Percentiles rank a stretch among this genome's conserved stretches.
Conservation (phyloP, 345 rosid genomes). For the Cardamine resedifolia region DNA sequence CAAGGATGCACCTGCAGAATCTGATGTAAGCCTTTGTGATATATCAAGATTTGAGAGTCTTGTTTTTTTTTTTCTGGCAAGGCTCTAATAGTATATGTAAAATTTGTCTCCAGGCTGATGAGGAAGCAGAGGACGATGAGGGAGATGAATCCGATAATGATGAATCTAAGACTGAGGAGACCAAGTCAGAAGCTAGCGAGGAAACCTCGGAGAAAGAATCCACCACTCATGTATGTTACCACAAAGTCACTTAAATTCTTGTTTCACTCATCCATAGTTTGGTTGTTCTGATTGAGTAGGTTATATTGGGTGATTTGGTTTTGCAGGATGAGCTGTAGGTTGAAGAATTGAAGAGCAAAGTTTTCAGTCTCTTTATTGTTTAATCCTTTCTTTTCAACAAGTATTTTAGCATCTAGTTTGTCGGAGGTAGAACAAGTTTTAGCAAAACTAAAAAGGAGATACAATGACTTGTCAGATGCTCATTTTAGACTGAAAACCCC, state of each 20-base stretch:
- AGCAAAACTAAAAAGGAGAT: slow-evolving; percentile 5
- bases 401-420: slow-evolving; percentile 25
- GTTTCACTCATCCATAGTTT: not conserved
- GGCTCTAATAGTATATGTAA: not conserved
- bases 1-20: slow-evolving; percentile 59
- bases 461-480: not conserved
- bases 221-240: slow-evolving; percentile 49
- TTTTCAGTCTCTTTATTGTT: slow-evolving; percentile 14
- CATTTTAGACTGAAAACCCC: not conserved
- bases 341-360: slow-evolving; percentile 18
- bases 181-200: slow-evolving; percentile 36
- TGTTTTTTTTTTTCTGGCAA: not conserved
- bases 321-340: slow-evolving; percentile 66
- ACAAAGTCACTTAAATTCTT: not conserved
- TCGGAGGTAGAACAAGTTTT: slow-evolving; percentile 22
- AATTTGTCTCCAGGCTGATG: slow-evolving; percentile 42
- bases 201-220: slow-evolving; percentile 33
- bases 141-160: slow-evolving; percentile 51
- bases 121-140: slow-evolving; percentile 41
- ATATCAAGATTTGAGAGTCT: not conserved
- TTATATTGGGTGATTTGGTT: not conserved
- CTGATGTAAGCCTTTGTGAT: slow-evolving; percentile 62
- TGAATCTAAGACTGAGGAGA: slow-evolving; percentile 48
- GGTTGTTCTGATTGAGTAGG: not conserved
- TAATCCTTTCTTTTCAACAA: not conserved